A percentile compares a stretch with the other conserved stretches of the same genome.
Evolutionary conservation across 2,329 filamentous ascomycete genomes (phyloP).

Genomic region (Sporothrix protearum): DNA sequence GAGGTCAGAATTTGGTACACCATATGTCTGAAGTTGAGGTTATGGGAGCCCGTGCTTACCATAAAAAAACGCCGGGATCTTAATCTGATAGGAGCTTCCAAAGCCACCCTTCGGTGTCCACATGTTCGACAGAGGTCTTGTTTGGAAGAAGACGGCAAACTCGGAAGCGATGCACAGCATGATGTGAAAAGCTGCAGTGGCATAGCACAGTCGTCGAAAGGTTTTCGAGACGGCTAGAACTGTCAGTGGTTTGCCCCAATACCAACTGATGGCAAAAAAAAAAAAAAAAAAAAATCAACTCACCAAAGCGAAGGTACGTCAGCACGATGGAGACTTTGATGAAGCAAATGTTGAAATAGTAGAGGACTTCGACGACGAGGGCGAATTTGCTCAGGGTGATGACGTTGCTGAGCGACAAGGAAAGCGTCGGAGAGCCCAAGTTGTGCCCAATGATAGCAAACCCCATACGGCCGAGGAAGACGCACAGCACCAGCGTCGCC

Average conservation of each 20-base stretch:
- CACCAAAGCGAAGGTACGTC: constrained; percentile 44
- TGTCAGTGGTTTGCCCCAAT: background rate
- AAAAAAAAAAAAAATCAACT: too few species aligned
- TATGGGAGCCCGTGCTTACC: background rate
- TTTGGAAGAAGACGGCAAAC: constrained; percentile 41
- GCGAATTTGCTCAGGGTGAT: constrained; percentile 24
- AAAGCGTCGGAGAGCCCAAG: background rate
- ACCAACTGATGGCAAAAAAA: background rate
- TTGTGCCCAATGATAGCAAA: background rate
- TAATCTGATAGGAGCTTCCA: constrained; percentile 29
- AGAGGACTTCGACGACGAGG: constrained; percentile 40
- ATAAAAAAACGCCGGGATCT: background rate
- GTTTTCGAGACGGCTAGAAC: constrained; percentile 33
- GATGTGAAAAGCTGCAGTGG: constrained; percentile 40
- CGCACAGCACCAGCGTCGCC: constrained; percentile 26
- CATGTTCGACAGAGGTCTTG: constrained; percentile 40
- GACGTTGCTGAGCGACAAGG: constrained; percentile 22
- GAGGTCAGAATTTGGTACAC: background rate
- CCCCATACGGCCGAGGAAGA: constrained; percentile 25
- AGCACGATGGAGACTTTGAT: constrained; percentile 46
- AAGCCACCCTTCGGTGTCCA: constrained; percentile 40
- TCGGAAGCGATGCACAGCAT: constrained; percentile 43
- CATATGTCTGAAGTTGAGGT: background rate
- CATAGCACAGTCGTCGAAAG: constrained; percentile 36
- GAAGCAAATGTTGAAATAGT: constrained; percentile 40